Evolutionary conservation across 495 filamentous ascomycete species (phyloP).

Genomic region (Mycothermus thermophilus): DNA sequence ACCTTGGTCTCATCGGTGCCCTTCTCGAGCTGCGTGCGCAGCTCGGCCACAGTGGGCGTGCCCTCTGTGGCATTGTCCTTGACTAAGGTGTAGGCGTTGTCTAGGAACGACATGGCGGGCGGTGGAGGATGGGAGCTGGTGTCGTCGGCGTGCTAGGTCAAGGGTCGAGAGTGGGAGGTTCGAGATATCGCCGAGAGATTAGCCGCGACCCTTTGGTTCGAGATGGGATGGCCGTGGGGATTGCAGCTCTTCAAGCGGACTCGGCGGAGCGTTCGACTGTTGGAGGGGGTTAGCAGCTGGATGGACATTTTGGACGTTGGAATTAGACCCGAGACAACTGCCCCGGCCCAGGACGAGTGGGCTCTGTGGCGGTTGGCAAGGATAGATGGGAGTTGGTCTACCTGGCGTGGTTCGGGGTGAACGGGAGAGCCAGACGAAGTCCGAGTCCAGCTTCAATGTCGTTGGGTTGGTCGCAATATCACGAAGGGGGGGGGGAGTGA

Average conservation of each 20-base stretch:
- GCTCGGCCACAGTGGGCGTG: constrained; percentile 75
- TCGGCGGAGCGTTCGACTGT: too few species aligned
- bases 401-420: constrained; percentile 7
- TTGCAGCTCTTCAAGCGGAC: too few species aligned
- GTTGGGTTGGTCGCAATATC: too few species aligned
- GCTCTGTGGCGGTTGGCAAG: constrained; percentile 9
- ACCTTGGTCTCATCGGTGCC: constrained; percentile 93
- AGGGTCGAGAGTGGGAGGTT: constrained; percentile 1
- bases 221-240: too few species aligned
- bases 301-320: too few species aligned
- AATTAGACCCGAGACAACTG: too few species aligned
- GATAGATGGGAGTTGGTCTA: constrained; percentile 16
- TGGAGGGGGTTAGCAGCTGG: too few species aligned
- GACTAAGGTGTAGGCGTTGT: constrained; percentile 86
- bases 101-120: constrained; percentile 84
- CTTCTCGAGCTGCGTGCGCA: constrained; percentile 91
- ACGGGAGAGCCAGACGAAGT: constrained; percentile 8
- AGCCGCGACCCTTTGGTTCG: too few species aligned
- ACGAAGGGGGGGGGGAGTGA: too few species aligned
- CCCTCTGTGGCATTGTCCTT: constrained; percentile 85
- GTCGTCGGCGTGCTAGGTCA: constrained; percentile 1
- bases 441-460: constrained; percentile 16
- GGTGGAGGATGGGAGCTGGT: constrained; percentile 9
- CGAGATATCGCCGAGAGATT: neutral
- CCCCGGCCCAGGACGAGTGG: too few species aligned